Conservation (phyloP, 768 basidiomycete genomes). For the Pulveroboletus sp. region DNA sequence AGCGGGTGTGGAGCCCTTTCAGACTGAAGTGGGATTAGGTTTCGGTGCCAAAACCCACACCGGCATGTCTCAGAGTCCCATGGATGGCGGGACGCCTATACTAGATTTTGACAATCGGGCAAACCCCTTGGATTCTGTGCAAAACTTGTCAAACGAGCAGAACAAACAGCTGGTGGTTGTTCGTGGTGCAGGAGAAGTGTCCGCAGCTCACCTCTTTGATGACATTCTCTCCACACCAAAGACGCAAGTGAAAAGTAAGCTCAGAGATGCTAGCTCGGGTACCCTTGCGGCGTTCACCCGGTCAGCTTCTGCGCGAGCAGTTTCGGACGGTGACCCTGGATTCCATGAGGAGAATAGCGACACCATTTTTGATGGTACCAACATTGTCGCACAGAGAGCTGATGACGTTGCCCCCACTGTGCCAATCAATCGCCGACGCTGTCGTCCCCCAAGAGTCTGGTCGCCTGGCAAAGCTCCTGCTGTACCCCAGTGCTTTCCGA, state of each 20-base stretch:
- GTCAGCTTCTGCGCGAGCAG: conserved; percentile 17
- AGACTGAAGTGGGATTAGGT: conserved; percentile 14
- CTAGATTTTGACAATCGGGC: conserved; percentile 14
- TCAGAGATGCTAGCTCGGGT: conserved; percentile 14
- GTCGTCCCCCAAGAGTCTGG: conserved; percentile 28
- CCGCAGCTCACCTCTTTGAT: conserved; percentile 31
- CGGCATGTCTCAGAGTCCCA: conserved; percentile 12
- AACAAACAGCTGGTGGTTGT: conserved; percentile 8
- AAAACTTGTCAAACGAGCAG: conserved; percentile 12
- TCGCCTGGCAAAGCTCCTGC: conserved; percentile 3
- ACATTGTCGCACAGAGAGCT: neutral
- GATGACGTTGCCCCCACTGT: conserved; percentile 6
- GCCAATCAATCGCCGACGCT: conserved; percentile 31
- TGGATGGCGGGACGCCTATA: conserved; percentile 23
- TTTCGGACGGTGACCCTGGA: conserved; percentile 10
- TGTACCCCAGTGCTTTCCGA: neutral
- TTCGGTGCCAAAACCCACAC: conserved; percentile 8
- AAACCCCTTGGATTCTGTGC: conserved; percentile 14
- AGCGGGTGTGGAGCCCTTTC: conserved; percentile 25
- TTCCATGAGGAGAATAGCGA: conserved; percentile 4
- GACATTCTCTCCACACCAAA: conserved; percentile 24
- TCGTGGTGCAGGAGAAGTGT: conserved; percentile 8
- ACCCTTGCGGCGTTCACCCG: conserved; percentile 17
- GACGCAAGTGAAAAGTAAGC: conserved; percentile 13
- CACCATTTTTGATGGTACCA: conserved; percentile 4